Percentiles rank a stretch among this genome's conserved stretches.
These are phyloP conservation scores for Penicillium desertorum DNA, from an alignment of 495 filamentous ascomycete species.

Conservation along the genomic window DNA sequence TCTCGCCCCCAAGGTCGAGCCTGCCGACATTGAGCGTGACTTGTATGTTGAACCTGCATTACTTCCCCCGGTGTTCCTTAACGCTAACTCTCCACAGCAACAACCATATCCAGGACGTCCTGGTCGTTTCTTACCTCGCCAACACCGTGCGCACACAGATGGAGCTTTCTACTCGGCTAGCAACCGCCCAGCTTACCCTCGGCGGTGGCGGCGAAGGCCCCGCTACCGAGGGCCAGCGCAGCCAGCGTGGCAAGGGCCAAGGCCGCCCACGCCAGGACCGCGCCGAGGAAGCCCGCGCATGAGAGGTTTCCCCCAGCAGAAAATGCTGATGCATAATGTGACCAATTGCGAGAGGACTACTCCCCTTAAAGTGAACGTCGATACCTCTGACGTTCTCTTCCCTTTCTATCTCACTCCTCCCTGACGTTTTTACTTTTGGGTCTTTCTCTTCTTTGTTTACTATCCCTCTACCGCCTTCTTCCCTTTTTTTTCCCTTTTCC, in stretches of 20 bases:
- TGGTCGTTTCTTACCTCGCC: conserved; percentile 93
- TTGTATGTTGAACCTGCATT: conserved; percentile 57
- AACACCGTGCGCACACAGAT: conserved; percentile 99
- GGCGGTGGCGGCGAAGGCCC: conserved; percentile 53
- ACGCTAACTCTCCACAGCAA: conserved; percentile 57
- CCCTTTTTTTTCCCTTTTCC: conserved; percentile 15
- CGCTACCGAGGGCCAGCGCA: conserved; percentile 37
- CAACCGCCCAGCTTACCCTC: conserved; percentile 75
- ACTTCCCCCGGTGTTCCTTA: conserved; percentile 35
- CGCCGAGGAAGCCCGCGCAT: conserved; percentile 47
- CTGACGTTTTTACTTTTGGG: conserved; percentile 26
- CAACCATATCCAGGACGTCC: conserved; percentile 97
- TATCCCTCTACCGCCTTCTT: conserved; percentile 13
- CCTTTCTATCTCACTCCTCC: conserved; percentile 16
- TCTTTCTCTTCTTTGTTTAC: conserved; percentile 13
- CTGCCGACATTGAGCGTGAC: conserved; percentile 85
- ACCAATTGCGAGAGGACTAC: conserved; percentile 22
- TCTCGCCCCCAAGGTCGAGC: conserved; percentile 89
- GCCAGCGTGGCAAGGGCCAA: conserved; percentile 48
- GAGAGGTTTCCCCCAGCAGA: conserved; percentile 20
- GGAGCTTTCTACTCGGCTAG: conserved; percentile 90
- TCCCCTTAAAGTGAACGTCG: conserved; percentile 15
- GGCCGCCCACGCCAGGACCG: conserved; percentile 47
- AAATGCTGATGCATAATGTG: conserved; percentile 30
- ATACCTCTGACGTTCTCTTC: conserved; percentile 21